Percentiles rank a stretch among this genome's conserved stretches.
Evolutionary conservation across 352 stramenopile species (phyloP).

Genomic region (Globisporangium perplexum): DNA sequence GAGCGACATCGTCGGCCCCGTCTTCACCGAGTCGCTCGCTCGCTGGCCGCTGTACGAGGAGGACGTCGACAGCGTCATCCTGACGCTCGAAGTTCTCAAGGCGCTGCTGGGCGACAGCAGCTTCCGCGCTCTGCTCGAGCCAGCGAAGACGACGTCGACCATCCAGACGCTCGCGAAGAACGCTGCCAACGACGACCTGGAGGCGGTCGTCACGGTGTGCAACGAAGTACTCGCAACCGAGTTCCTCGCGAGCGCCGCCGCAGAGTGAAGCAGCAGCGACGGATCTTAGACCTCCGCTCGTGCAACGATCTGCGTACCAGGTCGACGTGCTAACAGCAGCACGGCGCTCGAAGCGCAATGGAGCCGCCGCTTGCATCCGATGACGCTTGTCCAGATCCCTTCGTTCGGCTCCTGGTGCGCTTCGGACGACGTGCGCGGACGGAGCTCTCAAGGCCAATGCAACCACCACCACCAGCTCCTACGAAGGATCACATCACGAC

Average conservation of each 20-base stretch:
- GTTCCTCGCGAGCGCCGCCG: not conserved
- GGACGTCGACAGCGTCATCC: slow-evolving; percentile 47
- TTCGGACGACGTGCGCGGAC: too few species aligned
- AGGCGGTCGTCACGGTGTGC: slow-evolving; percentile 33
- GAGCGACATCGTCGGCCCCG: slow-evolving; percentile 27
- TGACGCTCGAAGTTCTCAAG: slow-evolving; percentile 42
- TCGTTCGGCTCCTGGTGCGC: too few species aligned
- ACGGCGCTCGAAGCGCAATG: too few species aligned
- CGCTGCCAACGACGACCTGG: slow-evolving; percentile 32
- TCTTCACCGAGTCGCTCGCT: slow-evolving; percentile 37
- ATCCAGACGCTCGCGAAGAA: slow-evolving; percentile 43
- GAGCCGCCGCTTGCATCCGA: too few species aligned
- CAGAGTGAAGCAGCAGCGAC: not conserved
- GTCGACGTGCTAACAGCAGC: too few species aligned
- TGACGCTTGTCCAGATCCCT: too few species aligned
- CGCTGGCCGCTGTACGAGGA: slow-evolving; percentile 65
- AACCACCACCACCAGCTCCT: too few species aligned
- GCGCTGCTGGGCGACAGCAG: slow-evolving; percentile 25
- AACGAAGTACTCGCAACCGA: slow-evolving; percentile 21
- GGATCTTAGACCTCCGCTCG: not conserved
- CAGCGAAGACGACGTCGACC: slow-evolving; percentile 38
- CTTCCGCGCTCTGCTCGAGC: slow-evolving; percentile 30
- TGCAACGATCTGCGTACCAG: too few species aligned
- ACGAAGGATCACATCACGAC: too few species aligned
- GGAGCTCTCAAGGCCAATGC: too few species aligned